Conservation (phyloP, 129 eudicot species). For the Kitagawia praeruptora region DNA sequence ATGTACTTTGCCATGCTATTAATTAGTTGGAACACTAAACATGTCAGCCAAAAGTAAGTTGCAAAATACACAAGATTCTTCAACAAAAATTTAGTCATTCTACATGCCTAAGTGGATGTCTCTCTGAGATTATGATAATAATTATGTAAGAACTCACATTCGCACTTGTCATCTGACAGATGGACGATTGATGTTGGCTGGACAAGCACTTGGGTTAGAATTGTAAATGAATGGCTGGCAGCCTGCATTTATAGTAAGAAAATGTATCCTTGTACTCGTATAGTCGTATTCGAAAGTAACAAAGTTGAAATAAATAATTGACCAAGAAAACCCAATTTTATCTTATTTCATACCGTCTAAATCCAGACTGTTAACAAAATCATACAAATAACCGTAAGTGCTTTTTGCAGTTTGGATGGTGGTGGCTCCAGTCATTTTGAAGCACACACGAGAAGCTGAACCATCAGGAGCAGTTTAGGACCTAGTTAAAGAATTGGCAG, state of each 20-base stretch:
- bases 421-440: constrained; percentile 62
- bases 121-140: background rate
- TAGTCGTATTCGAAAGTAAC: background rate
- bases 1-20: constrained; percentile 84
- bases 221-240: constrained; percentile 86
- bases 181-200: constrained; percentile 87
- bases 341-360: background rate
- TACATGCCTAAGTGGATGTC: background rate
- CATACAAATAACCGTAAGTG: background rate
- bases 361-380: background rate
- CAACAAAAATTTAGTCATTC: background rate
- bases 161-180: constrained; percentile 22
- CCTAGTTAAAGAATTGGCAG: background rate
- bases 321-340: background rate
- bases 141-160: background rate
- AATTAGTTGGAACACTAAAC: constrained; percentile 74
- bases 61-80: background rate
- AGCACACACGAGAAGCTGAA: constrained; percentile 46
- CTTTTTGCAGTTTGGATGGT: constrained; percentile 69
- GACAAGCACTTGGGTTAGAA: constrained; percentile 95
- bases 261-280: too few species aligned
- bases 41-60: constrained; percentile 66
- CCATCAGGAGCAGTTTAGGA: constrained; percentile 16
- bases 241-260: constrained; percentile 69
- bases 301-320: background rate